Evolutionary conservation across 352 stramenopile genomes (phyloP), one percentile per base, ranked within the genome.

Genomic region (Phytophthora vignae): DNA sequence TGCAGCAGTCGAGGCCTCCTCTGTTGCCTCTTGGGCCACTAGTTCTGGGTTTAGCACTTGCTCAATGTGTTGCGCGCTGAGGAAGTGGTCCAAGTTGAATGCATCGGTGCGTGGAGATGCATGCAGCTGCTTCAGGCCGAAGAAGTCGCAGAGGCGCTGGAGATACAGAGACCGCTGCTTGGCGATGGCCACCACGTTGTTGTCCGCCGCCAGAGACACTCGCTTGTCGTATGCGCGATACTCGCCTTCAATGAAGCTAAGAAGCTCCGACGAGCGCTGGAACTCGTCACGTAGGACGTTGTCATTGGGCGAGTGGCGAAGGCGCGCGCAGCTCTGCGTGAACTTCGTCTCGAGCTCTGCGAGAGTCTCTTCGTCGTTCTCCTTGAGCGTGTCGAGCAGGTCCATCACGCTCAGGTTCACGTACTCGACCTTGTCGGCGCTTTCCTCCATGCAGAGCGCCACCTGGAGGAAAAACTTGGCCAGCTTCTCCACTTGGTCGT

Each of bases 231-330:
- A 96, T 12, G 78, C 57, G 11, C 92, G 87, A 72, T 98, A 97
- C 22, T 88, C 83, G 6, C 48, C 65, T 69, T 97, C 92, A 38
- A 97, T 88, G 14, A 76, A 25, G 22, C 83, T 79, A 2, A 98
- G 76, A 1, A 97, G 46, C 14, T 74, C 66, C 0, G 83, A 81
- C 1, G 80, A 84, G 0, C 57, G 67, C 5, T 80, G 64, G 56
- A 97, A 97, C 22, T 84, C 82, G 1, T 61, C 53, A 19, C 92
- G 77, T 14, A 98, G 72, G 17, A 85, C 68, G 0, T 38, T 64
- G 36, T 88, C 78, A 58, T 93, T 88, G 0, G 90, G 83, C 2
- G 91, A 87, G 59, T 97, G 91, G 17, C 91, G 87, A 25, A 97
- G 66, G 1, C 72, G 73, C 25, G 88, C 76, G 22, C 81, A 90